These are phyloP conservation scores for Tillandsia leiboldiana DNA, from an alignment of 176 grass and related monocot species.

Conservation along the genomic window DNA sequence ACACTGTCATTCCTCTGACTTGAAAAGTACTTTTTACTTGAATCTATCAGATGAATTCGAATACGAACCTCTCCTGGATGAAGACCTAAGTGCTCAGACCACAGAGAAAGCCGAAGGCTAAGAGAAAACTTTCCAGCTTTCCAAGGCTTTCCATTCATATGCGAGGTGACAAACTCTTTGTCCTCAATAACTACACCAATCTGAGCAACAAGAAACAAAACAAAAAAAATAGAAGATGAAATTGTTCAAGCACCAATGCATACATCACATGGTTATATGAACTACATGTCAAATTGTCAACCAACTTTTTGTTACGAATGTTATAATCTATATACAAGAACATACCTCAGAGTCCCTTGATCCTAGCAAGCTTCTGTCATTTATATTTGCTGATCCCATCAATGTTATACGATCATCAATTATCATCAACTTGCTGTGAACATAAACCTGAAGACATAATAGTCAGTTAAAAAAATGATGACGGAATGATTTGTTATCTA, in stretches of 20 bases:
- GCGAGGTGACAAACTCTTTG: conserved; percentile 33
- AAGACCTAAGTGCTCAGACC: conserved; percentile 39
- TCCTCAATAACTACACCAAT: conserved; percentile 49
- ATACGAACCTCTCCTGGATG: conserved; percentile 27
- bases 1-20: not conserved
- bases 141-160: conserved; percentile 35
- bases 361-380: conserved; percentile 97
- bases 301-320: too few relatives aligned
- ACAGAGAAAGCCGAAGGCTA: conserved; percentile 42
- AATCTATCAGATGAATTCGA: not conserved
- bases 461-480: conserved; percentile 8
- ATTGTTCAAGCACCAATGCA: not conserved
- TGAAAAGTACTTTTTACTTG: not conserved
- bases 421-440: conserved; percentile 99
- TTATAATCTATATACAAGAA: not conserved
- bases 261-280: too few relatives aligned
- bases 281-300: too few relatives aligned
- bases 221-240: conserved; percentile 13
- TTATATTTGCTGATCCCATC: conserved; percentile 97
- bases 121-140: conserved; percentile 45
- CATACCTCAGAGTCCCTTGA: conserved; percentile 98
- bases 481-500: not conserved
- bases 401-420: conserved; percentile 87
- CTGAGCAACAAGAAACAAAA: conserved; percentile 14
- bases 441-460: conserved; percentile 59